Evolutionary conservation across 2,329 filamentous ascomycete species (phyloP), one percentile per base, ranked within the genome.

Genomic region (Pseudogymnoascus sp.): DNA sequence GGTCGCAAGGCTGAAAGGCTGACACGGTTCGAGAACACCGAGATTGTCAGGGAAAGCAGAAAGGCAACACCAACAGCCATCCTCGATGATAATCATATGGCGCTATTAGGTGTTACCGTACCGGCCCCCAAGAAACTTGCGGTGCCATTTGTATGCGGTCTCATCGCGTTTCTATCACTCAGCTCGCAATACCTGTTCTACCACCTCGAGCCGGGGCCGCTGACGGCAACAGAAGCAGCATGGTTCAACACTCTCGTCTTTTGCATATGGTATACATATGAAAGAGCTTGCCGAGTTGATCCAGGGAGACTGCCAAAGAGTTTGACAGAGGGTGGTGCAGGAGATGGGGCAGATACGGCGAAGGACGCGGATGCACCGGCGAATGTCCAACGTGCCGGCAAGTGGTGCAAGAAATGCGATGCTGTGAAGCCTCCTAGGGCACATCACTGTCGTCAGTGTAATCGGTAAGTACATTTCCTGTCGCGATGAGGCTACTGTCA

Each of bases 371-470:
- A 74, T 75, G 65, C 37, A 42, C 63, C 65, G 33, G 63, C 60
- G 38, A 65, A 56, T 35, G 67, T 62, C 50, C 64, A 65, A 62
- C 70, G 69, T 35, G 70, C 69, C 31, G 66, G 70, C 60, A 76
- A 81, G 61, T 93, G 89, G 88, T 95, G 91, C 77, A 83, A 82
- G 67, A 91, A 90, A 74, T 95, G 91, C 74, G 77, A 83, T 59
- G 82, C 84, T 35, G 84, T 84, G 11, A 94, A 94, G 71, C 90
- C 91, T 1, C 85, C 87, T 0, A 80, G 91, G 67, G 84, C 90
- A 1, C 91, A 94, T 78, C 91, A 95, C 78, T 95, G 91, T 77
- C 87, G 86, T 66, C 83, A 84, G 68, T 95, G 90, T 76, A 79
- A 79, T 67, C 84, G 87, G 82, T 80, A 69, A 64, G 70, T 62